Conservation (phyloP, 306 rosid species). For the Corylus americana region DNA sequence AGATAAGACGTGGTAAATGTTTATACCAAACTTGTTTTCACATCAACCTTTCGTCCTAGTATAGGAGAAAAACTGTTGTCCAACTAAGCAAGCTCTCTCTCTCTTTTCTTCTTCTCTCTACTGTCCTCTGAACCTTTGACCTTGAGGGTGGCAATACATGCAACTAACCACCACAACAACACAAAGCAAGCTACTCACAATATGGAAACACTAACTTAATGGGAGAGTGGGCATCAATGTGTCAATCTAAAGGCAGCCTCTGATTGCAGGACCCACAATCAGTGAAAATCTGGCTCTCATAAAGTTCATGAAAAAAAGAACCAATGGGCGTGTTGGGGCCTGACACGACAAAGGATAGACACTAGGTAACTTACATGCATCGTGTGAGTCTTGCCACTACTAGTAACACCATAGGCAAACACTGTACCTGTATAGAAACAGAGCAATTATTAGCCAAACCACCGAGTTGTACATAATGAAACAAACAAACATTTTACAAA, state of each 20-base stretch:
- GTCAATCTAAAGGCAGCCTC: neutral
- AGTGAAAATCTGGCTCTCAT: neutral
- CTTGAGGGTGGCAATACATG: neutral
- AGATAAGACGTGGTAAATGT: neutral
- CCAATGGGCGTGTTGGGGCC: neutral
- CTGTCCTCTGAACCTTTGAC: neutral
- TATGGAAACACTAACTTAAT: neutral
- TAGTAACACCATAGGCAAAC: constrained; percentile 89
- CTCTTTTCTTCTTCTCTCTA: neutral
- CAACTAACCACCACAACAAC: neutral
- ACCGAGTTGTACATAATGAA: neutral
- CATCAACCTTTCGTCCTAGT: neutral
- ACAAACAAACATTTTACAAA: neutral
- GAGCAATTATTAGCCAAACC: constrained; percentile 23
- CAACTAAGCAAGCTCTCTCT: neutral
- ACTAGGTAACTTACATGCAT: constrained; percentile 71
- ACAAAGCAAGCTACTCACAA: neutral
- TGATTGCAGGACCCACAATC: neutral
- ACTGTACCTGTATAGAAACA: constrained; percentile 70
- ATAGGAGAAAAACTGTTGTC: neutral
- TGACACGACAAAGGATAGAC: neutral
- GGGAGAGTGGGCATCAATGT: neutral
- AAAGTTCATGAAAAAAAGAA: neutral
- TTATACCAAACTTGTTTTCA: neutral
- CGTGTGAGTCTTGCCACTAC: constrained; percentile 94